These are phyloP conservation scores for Orbilia ellipsospora DNA, from an alignment of 2,329 filamentous ascomycete genomes.

Conservation along the genomic window DNA sequence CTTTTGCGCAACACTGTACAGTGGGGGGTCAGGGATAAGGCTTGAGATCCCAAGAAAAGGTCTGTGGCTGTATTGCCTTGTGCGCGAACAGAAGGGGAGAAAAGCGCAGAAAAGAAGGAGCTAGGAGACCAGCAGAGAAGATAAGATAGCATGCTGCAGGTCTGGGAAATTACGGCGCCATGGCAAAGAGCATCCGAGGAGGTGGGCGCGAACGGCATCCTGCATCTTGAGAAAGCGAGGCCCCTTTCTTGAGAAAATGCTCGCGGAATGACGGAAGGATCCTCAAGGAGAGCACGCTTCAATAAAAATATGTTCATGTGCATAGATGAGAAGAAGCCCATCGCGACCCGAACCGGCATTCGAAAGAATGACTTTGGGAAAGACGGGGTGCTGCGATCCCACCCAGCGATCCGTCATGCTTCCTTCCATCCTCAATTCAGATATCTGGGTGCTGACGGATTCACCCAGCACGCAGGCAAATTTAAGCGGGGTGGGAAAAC, in stretches of 20 bases:
- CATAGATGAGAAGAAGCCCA: background rate
- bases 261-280: constrained; percentile 24
- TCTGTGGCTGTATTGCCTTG: too few relatives aligned
- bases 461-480: background rate
- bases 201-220: constrained; percentile 51
- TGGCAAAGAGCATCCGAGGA: constrained; percentile 34
- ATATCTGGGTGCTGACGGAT: background rate
- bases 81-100: too few relatives aligned
- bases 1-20: background rate
- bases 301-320: background rate
- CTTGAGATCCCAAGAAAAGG: too few relatives aligned
- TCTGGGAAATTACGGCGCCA: constrained; percentile 44
- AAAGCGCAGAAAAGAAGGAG: background rate
- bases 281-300: constrained; percentile 13
- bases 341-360: too few relatives aligned
- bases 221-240: constrained; percentile 18
- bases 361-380: too few relatives aligned
- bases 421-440: background rate
- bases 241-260: constrained; percentile 24
- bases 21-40: constrained; percentile 8
- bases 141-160: constrained; percentile 13
- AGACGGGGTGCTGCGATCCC: background rate
- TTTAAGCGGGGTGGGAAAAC: constrained; percentile 24
- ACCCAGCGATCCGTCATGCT: background rate
- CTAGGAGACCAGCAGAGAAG: constrained; percentile 5